Evolutionary conservation across 2,329 filamentous ascomycete species (phyloP).

Genomic region (Aspergillus ustus): DNA sequence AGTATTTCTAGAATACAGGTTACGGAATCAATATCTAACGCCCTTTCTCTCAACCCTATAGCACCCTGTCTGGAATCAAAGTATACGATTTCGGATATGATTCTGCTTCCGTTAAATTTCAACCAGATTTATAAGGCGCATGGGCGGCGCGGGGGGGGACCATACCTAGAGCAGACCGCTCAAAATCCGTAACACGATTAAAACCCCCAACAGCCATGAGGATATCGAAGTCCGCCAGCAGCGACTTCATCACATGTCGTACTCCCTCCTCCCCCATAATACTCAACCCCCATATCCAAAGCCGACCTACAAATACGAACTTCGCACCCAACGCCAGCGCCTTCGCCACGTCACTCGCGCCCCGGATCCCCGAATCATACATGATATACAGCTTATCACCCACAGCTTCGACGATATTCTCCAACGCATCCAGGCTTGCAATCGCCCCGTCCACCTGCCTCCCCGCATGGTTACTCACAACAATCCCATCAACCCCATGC

Average conservation of each 20-base stretch:
- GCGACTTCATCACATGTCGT: constrained; percentile 64
- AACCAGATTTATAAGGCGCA: not conserved
- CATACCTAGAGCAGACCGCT: constrained; percentile 43
- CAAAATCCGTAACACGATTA: constrained; percentile 58
- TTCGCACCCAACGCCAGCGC: constrained; percentile 65
- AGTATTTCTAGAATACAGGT: not conserved
- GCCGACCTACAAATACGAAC: constrained; percentile 65
- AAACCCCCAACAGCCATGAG: constrained; percentile 64
- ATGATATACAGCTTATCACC: constrained; percentile 59
- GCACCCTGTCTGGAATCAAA: constrained; percentile 41
- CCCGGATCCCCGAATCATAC: constrained; percentile 64
- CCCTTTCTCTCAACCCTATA: constrained; percentile 18
- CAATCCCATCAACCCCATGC: constrained; percentile 67
- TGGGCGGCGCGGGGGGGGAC: too few relatives aligned
- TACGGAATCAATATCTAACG: not conserved
- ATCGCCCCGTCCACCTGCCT: constrained; percentile 66
- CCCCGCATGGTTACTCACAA: constrained; percentile 74
- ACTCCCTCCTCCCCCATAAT: constrained; percentile 66
- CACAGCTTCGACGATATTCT: constrained; percentile 61
- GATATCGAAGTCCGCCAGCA: constrained; percentile 67
- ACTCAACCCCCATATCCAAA: constrained; percentile 64
- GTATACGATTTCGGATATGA: constrained; percentile 49
- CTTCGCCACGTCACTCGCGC: constrained; percentile 63
- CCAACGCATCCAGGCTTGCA: constrained; percentile 63
- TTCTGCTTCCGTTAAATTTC: constrained; percentile 34